Base-by-base conservation (phyloP, 1,139 yeast species). In the Lodderomyces metapsilosis region DNA sequence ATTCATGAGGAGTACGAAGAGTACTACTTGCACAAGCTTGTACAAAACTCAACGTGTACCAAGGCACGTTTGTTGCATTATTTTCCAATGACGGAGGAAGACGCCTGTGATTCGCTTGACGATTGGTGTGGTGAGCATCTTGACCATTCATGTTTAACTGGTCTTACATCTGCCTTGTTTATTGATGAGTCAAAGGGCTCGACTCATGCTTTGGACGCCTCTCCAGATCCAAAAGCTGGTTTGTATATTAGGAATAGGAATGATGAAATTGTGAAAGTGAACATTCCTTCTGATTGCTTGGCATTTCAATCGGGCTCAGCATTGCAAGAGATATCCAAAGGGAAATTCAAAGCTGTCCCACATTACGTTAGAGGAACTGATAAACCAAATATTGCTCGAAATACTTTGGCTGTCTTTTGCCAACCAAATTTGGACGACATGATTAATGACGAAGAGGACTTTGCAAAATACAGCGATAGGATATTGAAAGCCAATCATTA, bases 261-360 rank as follows among this genome's bases (percentile, higher is more conserved):
- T 5, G 75, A 78, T 9, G 57, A 64, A 3, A 56, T 66, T 2
- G 75, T 75, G 18, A 74, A 77, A 46, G 82, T 80, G n/a, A 57
- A 62, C 30, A 80, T 81, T 34, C 85, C 86, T 0, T 50, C 54
- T 3, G 76, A 78, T 48, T 75, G 82, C 47, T 56, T 81, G 23
- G 85, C 84, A 0, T 80, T 81, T 54, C 86, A 81, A 53, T 78
- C 84, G 0, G 87, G 87, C 1, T 67, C 79, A n/a, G 79, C 84
- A 0, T 61, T 81, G 30, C 74, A 80, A 51, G 78, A 72, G 41
- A 70, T 78, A 11, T 74, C 83, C 0, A 48, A 57, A n/a, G 71
- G 71, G 11, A 59, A 60, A 24, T 78, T 81, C 58, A 75, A 71
- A 53, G 85, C 84, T 1, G 85, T 80, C 9, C 78, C 84, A 1